Conservation (phyloP, 352 stramenopile genomes). For the Phytopythium montanum region DNA sequence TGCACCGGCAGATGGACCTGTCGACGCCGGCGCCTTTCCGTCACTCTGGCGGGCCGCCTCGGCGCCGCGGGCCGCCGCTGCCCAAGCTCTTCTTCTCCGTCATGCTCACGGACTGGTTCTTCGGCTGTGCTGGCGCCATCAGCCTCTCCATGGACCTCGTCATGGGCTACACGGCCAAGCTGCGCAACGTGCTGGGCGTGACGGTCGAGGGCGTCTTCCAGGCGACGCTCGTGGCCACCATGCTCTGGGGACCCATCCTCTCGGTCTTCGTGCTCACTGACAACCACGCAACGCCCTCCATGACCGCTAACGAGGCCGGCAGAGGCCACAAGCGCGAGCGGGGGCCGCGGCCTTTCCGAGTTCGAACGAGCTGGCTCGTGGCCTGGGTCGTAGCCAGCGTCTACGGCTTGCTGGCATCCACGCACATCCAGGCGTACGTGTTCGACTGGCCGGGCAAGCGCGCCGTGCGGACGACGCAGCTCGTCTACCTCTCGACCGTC, state of each 20-base stretch:
- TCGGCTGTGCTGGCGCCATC: slow-evolving; percentile 41
- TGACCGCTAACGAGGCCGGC: not conserved
- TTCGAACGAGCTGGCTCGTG: slow-evolving; percentile 39
- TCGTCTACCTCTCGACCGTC: slow-evolving; percentile 25
- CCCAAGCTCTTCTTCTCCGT: slow-evolving; percentile 54
- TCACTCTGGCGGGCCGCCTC: slow-evolving; percentile 14
- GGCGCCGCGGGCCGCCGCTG: slow-evolving; percentile 23
- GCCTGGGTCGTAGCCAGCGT: slow-evolving; percentile 41
- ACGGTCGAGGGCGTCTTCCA: slow-evolving; percentile 32
- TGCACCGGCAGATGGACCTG: slow-evolving; percentile 18
- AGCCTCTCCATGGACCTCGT: slow-evolving; percentile 54
- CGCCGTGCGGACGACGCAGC: slow-evolving; percentile 8
- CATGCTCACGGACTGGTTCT: slow-evolving; percentile 54
- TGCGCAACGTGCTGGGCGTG: slow-evolving; percentile 36
- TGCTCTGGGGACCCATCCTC: slow-evolving; percentile 50
- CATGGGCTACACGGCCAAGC: slow-evolving; percentile 30
- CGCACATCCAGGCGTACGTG: slow-evolving; percentile 22
- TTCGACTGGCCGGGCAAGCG: slow-evolving; percentile 17
- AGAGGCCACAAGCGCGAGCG: not conserved
- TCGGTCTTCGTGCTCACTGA: slow-evolving; percentile 36
- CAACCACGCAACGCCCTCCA: not conserved
- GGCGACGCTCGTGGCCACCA: slow-evolving; percentile 36
- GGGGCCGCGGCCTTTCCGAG: slow-evolving; percentile 23
- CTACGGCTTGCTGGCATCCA: slow-evolving; percentile 33
- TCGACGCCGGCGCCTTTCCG: slow-evolving; percentile 2